Base-by-base conservation (phyloP, 441 rosid genomes). In the Bocquillonia castaneifolia region DNA sequence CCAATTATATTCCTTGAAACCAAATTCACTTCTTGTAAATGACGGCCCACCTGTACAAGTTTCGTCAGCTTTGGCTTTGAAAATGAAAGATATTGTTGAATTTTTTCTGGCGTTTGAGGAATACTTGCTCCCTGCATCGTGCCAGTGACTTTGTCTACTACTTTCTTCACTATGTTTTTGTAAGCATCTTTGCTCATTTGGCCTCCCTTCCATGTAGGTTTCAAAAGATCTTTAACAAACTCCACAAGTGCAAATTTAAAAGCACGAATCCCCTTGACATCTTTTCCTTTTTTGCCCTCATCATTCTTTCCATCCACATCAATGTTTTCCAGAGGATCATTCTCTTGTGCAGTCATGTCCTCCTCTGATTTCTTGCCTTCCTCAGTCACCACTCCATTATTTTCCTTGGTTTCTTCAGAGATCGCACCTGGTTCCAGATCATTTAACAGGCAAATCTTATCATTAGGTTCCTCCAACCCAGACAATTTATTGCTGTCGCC, bases 181-280 rank as follows among this genome's bases (percentile, higher is more conserved):
- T 91, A 91, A 15, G 83, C 88, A 28, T 94, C 97, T 77, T 91
- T 94, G 78, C 81, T 83, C 71, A 94, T 74, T 70, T 87, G 92
- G 59, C 97, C 97, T 73, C 88, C 99, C 83, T 86, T 94, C 99
- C 99, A 94, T 26, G 87, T 70, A 40, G 99, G 98, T 79, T 94
- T 94, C 57, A 94, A 77, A 73, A 85, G 86, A 77, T 92, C 97
- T 83, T 94, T 94, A 31, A 88, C 89, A 73, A 81, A 82, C 82
- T 94, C 98, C 51, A 86, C 96, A 0, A 94, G 86, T 10, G 98
- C 87, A 77, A 94, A 94, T 72, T 94, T 94, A 76, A 94, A 94
- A 22, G 88, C 85, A 59, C 92, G 91, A 70, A 82, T 56, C 34
- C 81, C 88, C 81, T 88, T 94, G 2, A 69, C 73, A 71, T 92